Evolutionary conservation across 352 stramenopile species (phyloP), one percentile per base, ranked within the genome.

Genomic region (Globisporangium sylvaticum): DNA sequence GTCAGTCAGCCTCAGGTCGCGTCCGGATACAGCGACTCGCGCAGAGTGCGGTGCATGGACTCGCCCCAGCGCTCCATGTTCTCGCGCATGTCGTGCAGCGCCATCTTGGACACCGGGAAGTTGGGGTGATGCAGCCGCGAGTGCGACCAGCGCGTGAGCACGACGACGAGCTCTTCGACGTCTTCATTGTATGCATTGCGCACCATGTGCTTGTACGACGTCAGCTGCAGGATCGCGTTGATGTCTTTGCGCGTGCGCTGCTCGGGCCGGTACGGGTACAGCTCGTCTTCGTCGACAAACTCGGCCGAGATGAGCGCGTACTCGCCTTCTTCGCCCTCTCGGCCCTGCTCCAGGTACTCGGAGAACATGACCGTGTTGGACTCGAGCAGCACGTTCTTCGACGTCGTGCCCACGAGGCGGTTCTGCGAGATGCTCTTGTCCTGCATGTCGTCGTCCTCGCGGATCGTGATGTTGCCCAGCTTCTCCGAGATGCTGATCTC

Each of bases 401-500:
- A 64, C 10, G 76, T 83, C 6, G 72, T 78, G 55, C 78, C 79
- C 1, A 87, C 71, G 32, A 90, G 63, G 1, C 81, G 78, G 34
- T 81, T 80, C 55, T 88, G 79, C 4, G 71, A 68, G 37, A 85
- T 81, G 42, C 68, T 76, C 59, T 66, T 71, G 46, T 71, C 71
- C 57, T 71, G 68, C 54, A 71, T 74, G 60, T 90, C 81, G 64
- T 92, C 83, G 53, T 91, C 82, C 50, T 91, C 83, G 29, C 83
- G 79, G 62, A 91, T 88, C 15, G 81, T 91, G 52, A 91, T 88
- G 61, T 87, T 80, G 22, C 82, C 83, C 0, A 84, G 71, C 7
- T 69, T 79, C 62, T 91, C 83, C 7, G 83, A 90, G 66, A 90
- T 84, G 37, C 80, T 85, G 65, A 91, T 87, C 68, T 91, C 83